Evolutionary conservation across 2,329 filamentous ascomycete species (phyloP).

Genomic region (Penicillium sp.): DNA sequence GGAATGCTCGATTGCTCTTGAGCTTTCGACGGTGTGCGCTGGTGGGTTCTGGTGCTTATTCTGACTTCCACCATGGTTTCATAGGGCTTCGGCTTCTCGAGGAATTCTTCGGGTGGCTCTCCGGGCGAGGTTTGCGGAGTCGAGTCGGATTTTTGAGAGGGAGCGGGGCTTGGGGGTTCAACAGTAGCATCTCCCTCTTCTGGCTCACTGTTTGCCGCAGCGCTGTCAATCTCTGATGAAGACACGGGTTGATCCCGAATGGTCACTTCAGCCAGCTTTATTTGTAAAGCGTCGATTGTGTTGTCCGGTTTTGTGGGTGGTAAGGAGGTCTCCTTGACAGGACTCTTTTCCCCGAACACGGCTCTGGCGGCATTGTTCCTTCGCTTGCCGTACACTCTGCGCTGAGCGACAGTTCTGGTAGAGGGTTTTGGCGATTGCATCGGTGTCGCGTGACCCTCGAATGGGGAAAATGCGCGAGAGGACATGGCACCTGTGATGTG

Average conservation of each 20-base stretch:
- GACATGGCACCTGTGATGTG: conserved; percentile 7
- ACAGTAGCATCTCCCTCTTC: not conserved
- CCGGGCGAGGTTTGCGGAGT: conserved; percentile 1
- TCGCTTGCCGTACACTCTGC: conserved; percentile 38
- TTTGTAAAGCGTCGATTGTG: conserved; percentile 23
- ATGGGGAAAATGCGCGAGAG: conserved; percentile 11
- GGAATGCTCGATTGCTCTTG: not conserved
- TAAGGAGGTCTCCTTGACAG: conserved; percentile 6
- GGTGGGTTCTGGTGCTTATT: conserved; percentile 12
- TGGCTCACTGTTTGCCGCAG: not conserved
- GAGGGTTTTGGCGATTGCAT: conserved; percentile 19
- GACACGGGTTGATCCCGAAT: conserved; percentile 18
- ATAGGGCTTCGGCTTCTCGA: conserved; percentile 8
- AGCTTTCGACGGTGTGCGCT: not conserved
- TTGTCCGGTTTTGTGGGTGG: conserved; percentile 8
- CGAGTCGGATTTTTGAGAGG: not conserved
- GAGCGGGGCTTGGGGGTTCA: not conserved
- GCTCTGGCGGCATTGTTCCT: conserved; percentile 35
- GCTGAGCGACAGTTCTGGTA: conserved; percentile 27
- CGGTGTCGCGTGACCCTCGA: conserved; percentile 19
- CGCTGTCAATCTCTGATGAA: not conserved
- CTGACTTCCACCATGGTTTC: conserved; percentile 32
- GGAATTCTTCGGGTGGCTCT: not conserved
- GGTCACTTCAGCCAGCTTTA: conserved; percentile 28
- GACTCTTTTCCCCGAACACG: conserved; percentile 35